Evolutionary conservation across 2,329 filamentous ascomycete genomes (phyloP), one percentile per base, ranked within the genome.

Genomic region (Fusarium goolgardi): DNA sequence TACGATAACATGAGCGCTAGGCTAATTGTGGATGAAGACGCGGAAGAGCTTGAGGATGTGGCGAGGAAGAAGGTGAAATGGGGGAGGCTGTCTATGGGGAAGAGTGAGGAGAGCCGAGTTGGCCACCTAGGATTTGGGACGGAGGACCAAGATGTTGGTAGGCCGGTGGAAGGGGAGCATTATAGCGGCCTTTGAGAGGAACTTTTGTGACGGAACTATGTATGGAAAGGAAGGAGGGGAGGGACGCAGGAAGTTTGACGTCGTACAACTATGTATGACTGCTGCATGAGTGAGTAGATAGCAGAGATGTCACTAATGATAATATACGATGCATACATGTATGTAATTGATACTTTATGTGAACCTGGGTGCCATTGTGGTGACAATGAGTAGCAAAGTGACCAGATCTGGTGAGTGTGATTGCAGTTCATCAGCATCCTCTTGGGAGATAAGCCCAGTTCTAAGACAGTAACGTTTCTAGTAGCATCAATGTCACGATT

Each of bases 51-150:
- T 11, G 27, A 8, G 2, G 49, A 15, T 18, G 59, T 55, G 9
- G 52, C 57, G n/a, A 55, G 32, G 21, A 46, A n/a, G 5, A 63
- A 46, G 47, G 34, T 69, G 6, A 69, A 66, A 32, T 69, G 66
- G 66, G 66, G 65, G 2, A 49, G 56, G 21, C 49, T 70, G 8
- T 51, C 52, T 1, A 59, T 41, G 1, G 66, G 66, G 2, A 66
- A 46, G 16, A 64, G 47, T 20, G 43, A 59, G 12, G 55, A 53
- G 10, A 64, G 62, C 10, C 39, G 45, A 21, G 55, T 54, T 51
- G 59, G 63, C 1, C 66, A 70, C 43, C 41, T 70, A 6, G 67
- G 63, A n/a, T 70, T 70, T 47, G 67, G 66, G 7, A 55, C 63
- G 2, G 55, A 64, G 12, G 66, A 70, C 13, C 40, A 55, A 12